phyloP scores from a whole-genome alignment of 129 eudicot genomes.

The Scalesia atractyloides region DNA sequence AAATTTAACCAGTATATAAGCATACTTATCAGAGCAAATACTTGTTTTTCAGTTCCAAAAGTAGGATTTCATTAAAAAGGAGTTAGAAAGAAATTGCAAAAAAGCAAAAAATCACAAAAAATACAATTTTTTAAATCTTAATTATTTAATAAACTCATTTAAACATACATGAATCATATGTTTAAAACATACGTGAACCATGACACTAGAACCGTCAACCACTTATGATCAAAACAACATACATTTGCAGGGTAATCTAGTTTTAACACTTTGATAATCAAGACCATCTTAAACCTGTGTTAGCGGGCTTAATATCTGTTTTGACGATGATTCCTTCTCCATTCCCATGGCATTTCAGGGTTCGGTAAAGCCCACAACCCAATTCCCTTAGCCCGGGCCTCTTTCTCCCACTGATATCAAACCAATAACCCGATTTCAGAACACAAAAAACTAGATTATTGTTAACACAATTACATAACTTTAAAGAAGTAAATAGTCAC shows the following conservation, averaged over 20 bases:
- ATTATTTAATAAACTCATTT: too few species aligned
- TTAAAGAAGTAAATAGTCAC: constrained; percentile 27
- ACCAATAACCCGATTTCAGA: neutral
- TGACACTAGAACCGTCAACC: too few species aligned
- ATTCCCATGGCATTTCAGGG: constrained; percentile 97
- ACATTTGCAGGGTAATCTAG: neutral
- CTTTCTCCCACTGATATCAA: constrained; percentile 74
- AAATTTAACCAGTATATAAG: too few species aligned
- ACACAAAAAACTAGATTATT: neutral
- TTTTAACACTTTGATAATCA: neutral
- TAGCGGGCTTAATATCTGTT: neutral
- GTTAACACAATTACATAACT: neutral
- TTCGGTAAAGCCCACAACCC: constrained; percentile 80
- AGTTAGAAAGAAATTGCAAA: too few species aligned
- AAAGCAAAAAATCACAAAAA: too few species aligned
- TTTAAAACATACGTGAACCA: too few species aligned
- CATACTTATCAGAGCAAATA: too few species aligned
- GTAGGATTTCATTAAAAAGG: too few species aligned
- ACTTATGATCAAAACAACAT: neutral
- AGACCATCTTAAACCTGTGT: neutral
- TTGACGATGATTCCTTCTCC: constrained; percentile 57
- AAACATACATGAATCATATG: too few species aligned
- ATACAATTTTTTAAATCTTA: too few species aligned
- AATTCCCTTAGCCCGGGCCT: constrained; percentile 67
- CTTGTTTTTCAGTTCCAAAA: too few species aligned